Evolutionary conservation across 2,329 filamentous ascomycete genomes (phyloP).

Genomic region (Botrytis fragariae): DNA sequence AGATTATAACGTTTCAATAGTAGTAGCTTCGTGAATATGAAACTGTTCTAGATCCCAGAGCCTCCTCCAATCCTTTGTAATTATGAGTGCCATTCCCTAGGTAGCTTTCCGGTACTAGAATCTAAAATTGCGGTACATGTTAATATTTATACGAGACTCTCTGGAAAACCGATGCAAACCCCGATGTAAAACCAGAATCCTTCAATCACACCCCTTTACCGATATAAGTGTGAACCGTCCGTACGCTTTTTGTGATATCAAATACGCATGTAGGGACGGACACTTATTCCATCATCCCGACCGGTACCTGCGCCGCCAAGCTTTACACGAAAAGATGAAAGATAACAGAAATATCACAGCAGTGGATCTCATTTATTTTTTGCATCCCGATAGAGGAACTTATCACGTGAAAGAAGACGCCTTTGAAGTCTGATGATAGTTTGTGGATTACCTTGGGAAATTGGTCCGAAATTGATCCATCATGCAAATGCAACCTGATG

Average conservation of each 20-base stretch:
- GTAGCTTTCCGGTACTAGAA: background rate
- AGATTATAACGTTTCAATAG: background rate
- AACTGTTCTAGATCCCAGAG: background rate
- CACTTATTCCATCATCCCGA: background rate
- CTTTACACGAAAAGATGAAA: background rate
- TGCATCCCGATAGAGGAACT: background rate
- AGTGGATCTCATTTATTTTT: background rate
- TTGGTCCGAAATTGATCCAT: conserved; percentile 1
- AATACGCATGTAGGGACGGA: background rate
- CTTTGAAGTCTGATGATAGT: background rate
- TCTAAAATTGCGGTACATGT: background rate
- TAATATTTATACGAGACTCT: background rate
- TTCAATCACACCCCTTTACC: background rate
- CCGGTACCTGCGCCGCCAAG: conserved; percentile 8
- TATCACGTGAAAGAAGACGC: background rate
- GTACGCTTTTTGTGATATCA: background rate
- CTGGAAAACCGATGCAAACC: background rate
- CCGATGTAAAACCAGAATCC: background rate
- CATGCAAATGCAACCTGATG: background rate
- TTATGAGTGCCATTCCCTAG: background rate
- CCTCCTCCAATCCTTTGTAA: background rate
- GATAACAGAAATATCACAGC: background rate
- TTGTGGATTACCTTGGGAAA: background rate
- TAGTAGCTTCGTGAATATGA: background rate
- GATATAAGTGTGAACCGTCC: background rate